Base-by-base conservation (phyloP, 441 rosid species). In the Melastoma candidum region DNA sequence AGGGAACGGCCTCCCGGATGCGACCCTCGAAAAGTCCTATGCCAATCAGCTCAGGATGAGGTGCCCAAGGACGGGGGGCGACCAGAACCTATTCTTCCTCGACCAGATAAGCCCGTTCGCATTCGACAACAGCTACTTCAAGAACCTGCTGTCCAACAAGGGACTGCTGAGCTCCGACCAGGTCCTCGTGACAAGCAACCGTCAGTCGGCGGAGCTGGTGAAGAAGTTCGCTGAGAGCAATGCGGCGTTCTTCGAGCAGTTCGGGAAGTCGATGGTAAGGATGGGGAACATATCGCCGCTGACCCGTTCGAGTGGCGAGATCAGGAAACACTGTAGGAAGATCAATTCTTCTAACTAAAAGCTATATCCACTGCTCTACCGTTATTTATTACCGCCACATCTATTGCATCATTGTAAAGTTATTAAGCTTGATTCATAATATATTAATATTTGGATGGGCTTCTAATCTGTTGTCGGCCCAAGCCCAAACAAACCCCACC, bases 251-350 rank as follows among this genome's bases (percentile, higher is more conserved):
- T 76, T 87, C 8, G 12, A 72, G 70, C 96, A 90, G 54, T 90
- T 87, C 61, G 84, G 83, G 22, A 68, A 78, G 71, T 87, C 98
- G 3, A 90, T 87, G 88, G 56, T 90, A 47, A 87, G 74, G 75
- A 87, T 90, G 97, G 95, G 92, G 36, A 83, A 77, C 58, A 73
- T 90, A 53, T 69, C 96, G 54, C 97, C 97, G 7, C 51, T 87
- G 74, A 87, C 90, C 95, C 5, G 22, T 17, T 17, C 22, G 22
- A 17, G 22, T 17, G 22, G 22, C 22, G 22, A 17, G 22, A 17
- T 17, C 22, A 17, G 22, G 22, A 17, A 17, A 17, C 22, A 17
- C 22, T 17, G 22, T 17, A 17, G 22, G 22, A 17, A 17, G 22
- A 17, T 17, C 22, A 17, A 17, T 17, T 17, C 22, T 17, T 17